A percentile compares a stretch with the other conserved stretches of the same genome.
Conservation (phyloP, 495 filamentous ascomycete species). For the Annulohypoxylon moriforme region DNA sequence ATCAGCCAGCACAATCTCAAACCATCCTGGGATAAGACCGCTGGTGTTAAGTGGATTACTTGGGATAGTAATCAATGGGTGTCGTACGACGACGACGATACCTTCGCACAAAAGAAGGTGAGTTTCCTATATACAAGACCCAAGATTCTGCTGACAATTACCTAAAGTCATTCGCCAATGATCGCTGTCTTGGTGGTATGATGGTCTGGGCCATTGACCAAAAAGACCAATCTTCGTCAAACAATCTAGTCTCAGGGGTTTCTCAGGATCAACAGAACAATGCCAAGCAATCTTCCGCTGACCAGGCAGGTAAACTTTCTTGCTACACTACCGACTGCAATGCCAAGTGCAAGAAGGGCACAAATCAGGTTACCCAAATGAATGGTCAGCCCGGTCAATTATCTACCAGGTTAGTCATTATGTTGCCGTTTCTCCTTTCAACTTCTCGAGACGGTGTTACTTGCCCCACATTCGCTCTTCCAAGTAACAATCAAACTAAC, state of each 20-base stretch:
- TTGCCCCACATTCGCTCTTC: neutral
- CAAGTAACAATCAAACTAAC: too few species aligned
- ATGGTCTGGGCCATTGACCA: conserved; percentile 52
- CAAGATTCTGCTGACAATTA: neutral
- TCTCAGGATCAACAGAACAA: neutral
- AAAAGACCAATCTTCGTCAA: conserved; percentile 24
- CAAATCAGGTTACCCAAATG: neutral
- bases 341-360: conserved; percentile 1
- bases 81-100: conserved; percentile 57
- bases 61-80: conserved; percentile 60
- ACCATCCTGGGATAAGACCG: conserved; percentile 38
- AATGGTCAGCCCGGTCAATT: neutral
- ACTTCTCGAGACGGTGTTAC: neutral
- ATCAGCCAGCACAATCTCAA: neutral
- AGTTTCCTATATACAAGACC: neutral
- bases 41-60: conserved; percentile 54
- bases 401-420: neutral
- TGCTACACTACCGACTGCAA: conserved; percentile 3
- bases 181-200: conserved; percentile 42
- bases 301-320: neutral
- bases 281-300: neutral
- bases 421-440: neutral
- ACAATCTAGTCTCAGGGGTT: neutral
- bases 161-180: conserved; percentile 44
- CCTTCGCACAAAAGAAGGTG: conserved; percentile 56